A percentile compares a stretch with the other conserved stretches of the same genome.
phyloP scores from a whole-genome alignment of 768 basidiomycete genomes.

The Serendipita indica region DNA sequence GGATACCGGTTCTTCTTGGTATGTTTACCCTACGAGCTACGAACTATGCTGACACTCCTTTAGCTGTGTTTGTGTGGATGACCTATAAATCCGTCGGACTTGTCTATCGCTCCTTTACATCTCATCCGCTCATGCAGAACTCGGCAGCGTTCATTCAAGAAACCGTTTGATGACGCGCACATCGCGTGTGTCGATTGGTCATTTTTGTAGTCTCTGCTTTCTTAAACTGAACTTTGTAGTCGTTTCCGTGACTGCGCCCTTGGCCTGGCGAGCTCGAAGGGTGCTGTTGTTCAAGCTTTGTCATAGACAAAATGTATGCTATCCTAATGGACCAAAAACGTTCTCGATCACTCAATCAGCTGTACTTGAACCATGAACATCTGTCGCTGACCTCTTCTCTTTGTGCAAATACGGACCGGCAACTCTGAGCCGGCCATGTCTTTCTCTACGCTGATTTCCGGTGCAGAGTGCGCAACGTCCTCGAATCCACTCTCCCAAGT shows the following conservation, averaged over 20 bases:
- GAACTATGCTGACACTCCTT: neutral
- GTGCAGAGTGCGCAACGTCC: slow-evolving; percentile 73
- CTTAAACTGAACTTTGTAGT: neutral
- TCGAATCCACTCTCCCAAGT: slow-evolving; percentile 82
- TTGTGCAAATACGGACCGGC: too few relatives aligned
- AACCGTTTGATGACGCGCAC: neutral
- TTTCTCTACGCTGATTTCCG: slow-evolving; percentile 44
- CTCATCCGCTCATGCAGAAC: neutral
- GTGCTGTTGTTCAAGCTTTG: too few relatives aligned
- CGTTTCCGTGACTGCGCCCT: too few relatives aligned
- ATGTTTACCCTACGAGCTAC: neutral
- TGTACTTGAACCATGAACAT: too few relatives aligned
- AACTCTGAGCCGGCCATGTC: slow-evolving; percentile 13
- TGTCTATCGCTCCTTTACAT: too few relatives aligned
- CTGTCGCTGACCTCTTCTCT: too few relatives aligned
- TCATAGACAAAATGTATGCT: too few relatives aligned
- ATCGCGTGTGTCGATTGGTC: neutral
- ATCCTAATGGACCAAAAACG: too few relatives aligned
- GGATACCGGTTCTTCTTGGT: slow-evolving; percentile 3
- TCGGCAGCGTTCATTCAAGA: neutral
- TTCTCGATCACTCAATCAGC: too few relatives aligned
- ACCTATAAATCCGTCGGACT: neutral
- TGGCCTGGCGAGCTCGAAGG: too few relatives aligned
- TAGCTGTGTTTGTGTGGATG: neutral
- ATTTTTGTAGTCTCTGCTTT: neutral